Percentiles rank a stretch among this genome's conserved stretches.
Conservation (phyloP, 78 protist genomes). For the Dictyostelium purpureum region DNA sequence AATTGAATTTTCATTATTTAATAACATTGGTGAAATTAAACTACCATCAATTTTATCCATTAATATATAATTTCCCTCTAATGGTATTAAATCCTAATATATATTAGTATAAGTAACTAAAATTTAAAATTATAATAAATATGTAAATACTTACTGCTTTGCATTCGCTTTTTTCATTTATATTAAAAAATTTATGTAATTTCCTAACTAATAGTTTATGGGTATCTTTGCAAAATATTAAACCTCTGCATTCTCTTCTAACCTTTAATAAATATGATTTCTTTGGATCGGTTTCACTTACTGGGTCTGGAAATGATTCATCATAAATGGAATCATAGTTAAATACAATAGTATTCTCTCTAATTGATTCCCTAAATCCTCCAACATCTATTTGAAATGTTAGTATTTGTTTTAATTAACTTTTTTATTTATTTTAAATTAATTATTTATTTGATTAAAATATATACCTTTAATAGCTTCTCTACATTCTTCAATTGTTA, state of each 20-base stretch:
- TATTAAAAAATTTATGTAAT: slow-evolving; percentile 66
- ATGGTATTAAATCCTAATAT: slow-evolving; percentile 1
- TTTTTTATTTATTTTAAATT: too few relatives aligned
- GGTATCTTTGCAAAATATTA: neutral
- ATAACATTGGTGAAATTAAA: slow-evolving; percentile 49
- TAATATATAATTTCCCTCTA: slow-evolving; percentile 22
- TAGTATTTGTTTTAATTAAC: too few relatives aligned
- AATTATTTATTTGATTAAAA: too few relatives aligned
- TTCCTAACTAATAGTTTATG: slow-evolving; percentile 33
- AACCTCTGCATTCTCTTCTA: slow-evolving; percentile 75
- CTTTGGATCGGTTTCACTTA: neutral
- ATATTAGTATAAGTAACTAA: neutral
- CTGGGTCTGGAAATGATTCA: slow-evolving; percentile 50
- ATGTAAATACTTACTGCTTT: neutral
- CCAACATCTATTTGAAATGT: too few relatives aligned
- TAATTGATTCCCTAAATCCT: slow-evolving; percentile 49
- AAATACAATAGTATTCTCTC: slow-evolving; percentile 6
- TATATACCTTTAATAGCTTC: slow-evolving; percentile 24
- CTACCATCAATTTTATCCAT: slow-evolving; percentile 60
- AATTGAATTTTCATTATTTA: too few relatives aligned
- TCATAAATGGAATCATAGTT: slow-evolving; percentile 32
- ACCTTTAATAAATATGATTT: slow-evolving; percentile 15
- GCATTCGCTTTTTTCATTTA: slow-evolving; percentile 24
- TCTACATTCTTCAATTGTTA: slow-evolving; percentile 45
- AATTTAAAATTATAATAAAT: neutral